These are phyloP conservation scores for Byssothecium circinans DNA, from an alignment of 2,329 filamentous ascomycete species.

Conservation along the genomic window DNA sequence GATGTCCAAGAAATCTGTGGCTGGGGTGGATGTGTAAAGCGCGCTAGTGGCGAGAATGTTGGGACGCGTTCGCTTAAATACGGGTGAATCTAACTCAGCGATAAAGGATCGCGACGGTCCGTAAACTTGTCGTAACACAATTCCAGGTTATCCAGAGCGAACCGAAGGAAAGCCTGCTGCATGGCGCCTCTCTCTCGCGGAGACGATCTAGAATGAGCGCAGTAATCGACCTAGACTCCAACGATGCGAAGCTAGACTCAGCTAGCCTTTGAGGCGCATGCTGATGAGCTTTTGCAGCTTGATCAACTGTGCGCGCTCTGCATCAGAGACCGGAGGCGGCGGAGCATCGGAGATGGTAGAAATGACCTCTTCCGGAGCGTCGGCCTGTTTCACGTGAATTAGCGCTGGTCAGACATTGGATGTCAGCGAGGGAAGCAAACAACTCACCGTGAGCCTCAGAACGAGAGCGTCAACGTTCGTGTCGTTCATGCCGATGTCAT, in stretches of 20 bases:
- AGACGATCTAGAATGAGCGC: not conserved
- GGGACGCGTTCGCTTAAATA: conserved; percentile 10
- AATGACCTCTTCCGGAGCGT: conserved; percentile 42
- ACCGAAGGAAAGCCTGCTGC: not conserved
- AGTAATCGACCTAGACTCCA: not conserved
- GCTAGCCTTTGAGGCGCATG: conserved; percentile 24
- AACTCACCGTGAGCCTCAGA: conserved; percentile 64
- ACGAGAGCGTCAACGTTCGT: conserved; percentile 56
- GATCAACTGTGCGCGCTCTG: conserved; percentile 34
- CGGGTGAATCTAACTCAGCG: conserved; percentile 1
- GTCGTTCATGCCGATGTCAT: conserved; percentile 51
- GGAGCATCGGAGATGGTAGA: conserved; percentile 30
- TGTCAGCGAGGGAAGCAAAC: conserved; percentile 22
- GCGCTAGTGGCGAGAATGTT: conserved; percentile 13
- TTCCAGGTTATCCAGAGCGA: not conserved
- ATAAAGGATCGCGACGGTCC: conserved; percentile 3
- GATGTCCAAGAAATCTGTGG: conserved; percentile 4
- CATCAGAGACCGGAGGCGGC: conserved; percentile 25
- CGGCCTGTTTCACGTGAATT: conserved; percentile 43
- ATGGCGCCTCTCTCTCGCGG: not conserved
- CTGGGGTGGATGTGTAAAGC: conserved; percentile 3
- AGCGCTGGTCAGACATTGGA: conserved; percentile 37
- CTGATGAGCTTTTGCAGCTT: conserved; percentile 37
- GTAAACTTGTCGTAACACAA: not conserved
- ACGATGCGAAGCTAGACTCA: not conserved